Evolutionary conservation across 2,329 filamentous ascomycete genomes (phyloP).

Genomic region (Pezicula carpinea): DNA sequence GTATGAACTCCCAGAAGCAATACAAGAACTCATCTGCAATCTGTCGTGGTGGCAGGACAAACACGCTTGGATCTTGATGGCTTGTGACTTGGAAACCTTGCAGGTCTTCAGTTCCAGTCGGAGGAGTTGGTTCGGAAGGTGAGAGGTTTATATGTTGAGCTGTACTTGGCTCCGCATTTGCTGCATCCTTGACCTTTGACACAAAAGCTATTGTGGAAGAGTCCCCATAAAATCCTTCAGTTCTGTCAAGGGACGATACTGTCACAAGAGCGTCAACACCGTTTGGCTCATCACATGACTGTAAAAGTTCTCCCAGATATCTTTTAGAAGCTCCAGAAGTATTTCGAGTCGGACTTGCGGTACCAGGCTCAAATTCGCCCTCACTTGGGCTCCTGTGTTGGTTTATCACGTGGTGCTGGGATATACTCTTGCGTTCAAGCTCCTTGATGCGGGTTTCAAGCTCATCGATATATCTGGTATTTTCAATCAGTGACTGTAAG

Average conservation of each 20-base stretch:
- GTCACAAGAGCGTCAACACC: background rate
- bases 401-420: background rate
- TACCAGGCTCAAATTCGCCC: background rate
- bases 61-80: slow-evolving; percentile 2
- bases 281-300: background rate
- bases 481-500: background rate
- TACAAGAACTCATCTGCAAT: slow-evolving; percentile 16
- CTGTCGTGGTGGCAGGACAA: slow-evolving; percentile 13
- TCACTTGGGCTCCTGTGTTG: background rate
- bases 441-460: background rate
- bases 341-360: background rate
- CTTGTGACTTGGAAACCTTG: background rate
- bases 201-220: slow-evolving; percentile 4
- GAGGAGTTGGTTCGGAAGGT: background rate
- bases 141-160: background rate
- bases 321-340: background rate
- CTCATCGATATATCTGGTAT: background rate
- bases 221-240: slow-evolving; percentile 1
- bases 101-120: background rate
- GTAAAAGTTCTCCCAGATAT: background rate
- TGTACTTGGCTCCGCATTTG: background rate
- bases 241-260: background rate
- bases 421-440: background rate
- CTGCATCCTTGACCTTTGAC: background rate
- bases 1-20: slow-evolving; percentile 16